Evolutionary conservation across 805 yeast genomes (phyloP), one percentile per base, ranked within the genome.

Genomic region (Pichia pseudocactophila): DNA sequence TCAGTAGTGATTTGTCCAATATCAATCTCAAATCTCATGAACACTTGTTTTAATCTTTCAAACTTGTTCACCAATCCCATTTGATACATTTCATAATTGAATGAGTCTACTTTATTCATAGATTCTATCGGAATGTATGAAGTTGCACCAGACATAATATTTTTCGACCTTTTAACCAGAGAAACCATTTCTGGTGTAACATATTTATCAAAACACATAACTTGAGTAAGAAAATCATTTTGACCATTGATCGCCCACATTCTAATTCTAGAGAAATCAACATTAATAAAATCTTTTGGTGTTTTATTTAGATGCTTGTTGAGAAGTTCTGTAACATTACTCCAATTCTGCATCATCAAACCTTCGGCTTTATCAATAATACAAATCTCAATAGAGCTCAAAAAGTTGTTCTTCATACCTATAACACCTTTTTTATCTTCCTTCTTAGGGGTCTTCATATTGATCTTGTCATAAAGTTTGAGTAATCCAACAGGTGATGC

Each of bases 401-500:
- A 63, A 55, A 88, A 92, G 59, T 89, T 96, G 43, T 72, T 74
- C 19, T 51, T 80, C 68, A 55, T 78, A 76, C 56, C 65, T 61
- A 56, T 66, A 20, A 48, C 44, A 15, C 41, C 47, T 12, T 69
- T 69, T 26, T 30, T 31, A 19, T 32, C 15, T 34, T 36, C 16
- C 30, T 34, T 16, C 17, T 20, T 13, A 20, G 37, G 11, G 13
- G 37, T 30, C 19, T 35, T 10, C 26, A 6, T 5, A 27, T 32
- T 34, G n/a, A 43, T 34, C 15, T 48, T 68, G 65, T 86, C 95
- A 47, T 88, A 64, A 35, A 89, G 76, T 73, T 87, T 70, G 44
- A 82, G 76, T 37, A 92, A 66, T 0, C 97, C 97, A 46, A 92
- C 71, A 3, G 98, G 97, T 7, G 96, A 87, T 34, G 96, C 96